Conservation (phyloP, 805 yeast species). For the Maudiozyma barnettii region DNA sequence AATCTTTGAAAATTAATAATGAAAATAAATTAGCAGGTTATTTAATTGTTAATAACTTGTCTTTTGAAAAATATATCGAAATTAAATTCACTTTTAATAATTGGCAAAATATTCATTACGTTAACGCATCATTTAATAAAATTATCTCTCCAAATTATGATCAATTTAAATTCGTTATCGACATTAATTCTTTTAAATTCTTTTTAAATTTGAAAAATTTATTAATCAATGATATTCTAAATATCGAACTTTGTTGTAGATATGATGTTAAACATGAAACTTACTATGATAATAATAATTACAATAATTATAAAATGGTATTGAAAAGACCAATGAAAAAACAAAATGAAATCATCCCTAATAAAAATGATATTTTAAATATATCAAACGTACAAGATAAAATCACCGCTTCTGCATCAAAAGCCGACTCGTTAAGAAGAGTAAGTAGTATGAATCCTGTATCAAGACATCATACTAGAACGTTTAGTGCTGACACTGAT, state of each 20-base stretch:
- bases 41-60: conserved; percentile 25
- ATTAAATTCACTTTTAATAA: conserved; percentile 27
- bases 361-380: neutral
- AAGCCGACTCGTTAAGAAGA: neutral
- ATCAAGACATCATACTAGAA: conserved; percentile 13
- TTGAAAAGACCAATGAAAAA: conserved; percentile 1
- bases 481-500: conserved; percentile 27
- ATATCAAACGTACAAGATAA: neutral
- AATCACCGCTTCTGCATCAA: neutral
- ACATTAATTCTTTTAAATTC: conserved; percentile 22
- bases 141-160: conserved; percentile 22
- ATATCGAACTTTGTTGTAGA: conserved; percentile 25
- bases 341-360: neutral
- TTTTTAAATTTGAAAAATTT: conserved; percentile 19
- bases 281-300: conserved; percentile 29
- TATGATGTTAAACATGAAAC: conserved; percentile 29
- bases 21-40: conserved; percentile 19
- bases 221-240: conserved; percentile 8
- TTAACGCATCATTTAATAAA: conserved; percentile 19
- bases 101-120: conserved; percentile 28
- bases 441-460: neutral
- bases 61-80: conserved; percentile 28
- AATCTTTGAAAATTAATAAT: conserved; percentile 12
- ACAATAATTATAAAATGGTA: conserved; percentile 24
- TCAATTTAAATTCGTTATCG: conserved; percentile 25